Evolutionary conservation across 306 rosid genomes (phyloP).

Genomic region (Quercus parvula): DNA sequence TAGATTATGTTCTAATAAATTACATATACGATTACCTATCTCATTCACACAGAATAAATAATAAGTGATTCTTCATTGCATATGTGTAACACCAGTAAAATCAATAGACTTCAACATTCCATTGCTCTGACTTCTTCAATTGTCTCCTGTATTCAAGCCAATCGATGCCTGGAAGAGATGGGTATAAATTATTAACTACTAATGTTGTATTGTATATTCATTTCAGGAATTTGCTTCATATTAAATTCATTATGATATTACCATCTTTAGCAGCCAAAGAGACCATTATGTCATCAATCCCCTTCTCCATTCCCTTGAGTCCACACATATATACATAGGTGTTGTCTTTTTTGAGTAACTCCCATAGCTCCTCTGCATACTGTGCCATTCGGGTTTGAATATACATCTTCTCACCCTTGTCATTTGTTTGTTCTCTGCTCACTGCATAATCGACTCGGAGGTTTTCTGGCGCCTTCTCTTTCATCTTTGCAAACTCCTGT

Average conservation of each 20-base stretch:
- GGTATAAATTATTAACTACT: not conserved
- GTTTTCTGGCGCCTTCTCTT: constrained; percentile 71
- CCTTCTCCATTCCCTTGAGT: constrained; percentile 96
- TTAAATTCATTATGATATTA: constrained; percentile 21
- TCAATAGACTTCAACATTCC: constrained; percentile 98
- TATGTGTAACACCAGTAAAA: not conserved
- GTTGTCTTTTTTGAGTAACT: constrained; percentile 81
- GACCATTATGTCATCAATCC: constrained; percentile 92
- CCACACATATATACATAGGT: constrained; percentile 96
- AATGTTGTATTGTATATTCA: too few species aligned
- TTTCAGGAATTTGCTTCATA: too few species aligned
- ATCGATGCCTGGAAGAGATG: constrained; percentile 55
- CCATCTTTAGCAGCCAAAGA: constrained; percentile 87
- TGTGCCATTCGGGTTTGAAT: constrained; percentile 98
- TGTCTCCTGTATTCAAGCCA: constrained; percentile 85
- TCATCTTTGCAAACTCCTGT: constrained; percentile 91
- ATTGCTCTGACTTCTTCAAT: constrained; percentile 93
- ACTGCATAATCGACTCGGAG: constrained; percentile 91
- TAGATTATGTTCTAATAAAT: too few species aligned
- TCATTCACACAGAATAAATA: too few species aligned
- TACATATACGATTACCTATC: too few species aligned
- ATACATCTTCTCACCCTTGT: constrained; percentile 94
- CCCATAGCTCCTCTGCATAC: constrained; percentile 93
- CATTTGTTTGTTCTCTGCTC: constrained; percentile 93
- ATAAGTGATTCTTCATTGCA: too few species aligned